Conservation (phyloP, 345 rosid species). For the Eucalyptus polybractea region DNA sequence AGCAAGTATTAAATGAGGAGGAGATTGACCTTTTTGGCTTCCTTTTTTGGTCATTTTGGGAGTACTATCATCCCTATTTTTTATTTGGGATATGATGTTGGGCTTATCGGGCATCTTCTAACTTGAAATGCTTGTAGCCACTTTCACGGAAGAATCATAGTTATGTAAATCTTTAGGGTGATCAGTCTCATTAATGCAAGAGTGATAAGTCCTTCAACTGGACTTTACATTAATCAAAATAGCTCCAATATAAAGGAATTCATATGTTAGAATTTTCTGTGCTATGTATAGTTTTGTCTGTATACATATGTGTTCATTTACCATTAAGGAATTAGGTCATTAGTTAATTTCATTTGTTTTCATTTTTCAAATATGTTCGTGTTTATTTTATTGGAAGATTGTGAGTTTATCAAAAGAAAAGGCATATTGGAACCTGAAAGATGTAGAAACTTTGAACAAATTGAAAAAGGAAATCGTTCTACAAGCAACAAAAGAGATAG, state of each 20-base stretch:
- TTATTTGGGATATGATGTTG: neutral
- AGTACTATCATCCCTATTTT: slow-evolving; percentile 4
- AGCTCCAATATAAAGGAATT: neutral
- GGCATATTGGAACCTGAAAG: no score
- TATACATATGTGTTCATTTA: neutral
- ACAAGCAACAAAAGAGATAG: no score
- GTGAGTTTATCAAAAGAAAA: no score
- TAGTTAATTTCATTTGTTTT: no score
- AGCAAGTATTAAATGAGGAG: no score
- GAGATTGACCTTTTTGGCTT: fast-evolving
- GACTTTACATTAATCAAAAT: neutral
- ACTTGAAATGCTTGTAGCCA: neutral
- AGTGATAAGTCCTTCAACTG: neutral
- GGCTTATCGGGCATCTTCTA: neutral
- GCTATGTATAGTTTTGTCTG: neutral
- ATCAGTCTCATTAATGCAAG: neutral
- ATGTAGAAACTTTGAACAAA: no score
- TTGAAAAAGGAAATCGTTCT: no score
- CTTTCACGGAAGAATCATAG: neutral
- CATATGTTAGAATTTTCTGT: neutral
- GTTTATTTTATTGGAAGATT: no score
- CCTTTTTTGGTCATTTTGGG: no score
- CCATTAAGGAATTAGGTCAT: no score
- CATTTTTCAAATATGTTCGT: no score
- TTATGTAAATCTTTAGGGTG: neutral